Conservation (phyloP, 208 protist genomes). For the Leptomonas pyrrhocoris region DNA sequence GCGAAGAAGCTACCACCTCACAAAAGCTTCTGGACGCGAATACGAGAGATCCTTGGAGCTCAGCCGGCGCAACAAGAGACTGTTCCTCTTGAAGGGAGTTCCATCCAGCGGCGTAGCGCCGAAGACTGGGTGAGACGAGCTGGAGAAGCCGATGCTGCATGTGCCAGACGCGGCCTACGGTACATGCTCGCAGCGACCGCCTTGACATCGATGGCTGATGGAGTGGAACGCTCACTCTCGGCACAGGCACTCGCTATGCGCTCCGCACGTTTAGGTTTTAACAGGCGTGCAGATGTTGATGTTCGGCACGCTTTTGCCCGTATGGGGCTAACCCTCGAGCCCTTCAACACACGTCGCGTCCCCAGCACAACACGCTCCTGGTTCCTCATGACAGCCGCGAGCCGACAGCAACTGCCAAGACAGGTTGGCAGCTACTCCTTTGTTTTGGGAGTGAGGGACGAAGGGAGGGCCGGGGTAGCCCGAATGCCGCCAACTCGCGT, state of each 20-base stretch:
- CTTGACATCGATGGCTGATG: neutral
- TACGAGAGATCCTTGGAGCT: neutral
- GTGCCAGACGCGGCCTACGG: neutral
- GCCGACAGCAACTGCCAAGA: neutral
- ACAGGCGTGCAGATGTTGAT: slow-evolving; percentile 1
- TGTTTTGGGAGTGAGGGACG: neutral
- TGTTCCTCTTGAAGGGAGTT: too few relatives aligned
- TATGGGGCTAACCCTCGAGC: too few relatives aligned
- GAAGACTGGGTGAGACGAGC: neutral
- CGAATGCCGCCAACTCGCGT: neutral
- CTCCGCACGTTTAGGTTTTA: neutral
- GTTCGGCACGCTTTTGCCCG: neutral
- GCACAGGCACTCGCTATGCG: too few relatives aligned
- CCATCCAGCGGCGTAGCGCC: neutral
- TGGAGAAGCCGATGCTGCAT: neutral
- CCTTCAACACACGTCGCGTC: too few relatives aligned
- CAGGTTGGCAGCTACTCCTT: neutral
- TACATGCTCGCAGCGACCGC: neutral
- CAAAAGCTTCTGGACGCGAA: neutral
- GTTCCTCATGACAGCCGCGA: slow-evolving; percentile 2
- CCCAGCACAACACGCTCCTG: neutral
- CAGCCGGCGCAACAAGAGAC: too few relatives aligned
- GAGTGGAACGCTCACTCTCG: too few relatives aligned
- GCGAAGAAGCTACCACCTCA: neutral
- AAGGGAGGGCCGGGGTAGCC: neutral